Evolutionary conservation across 306 rosid species (phyloP).

Genomic region (Begonia peltatifolia): DNA sequence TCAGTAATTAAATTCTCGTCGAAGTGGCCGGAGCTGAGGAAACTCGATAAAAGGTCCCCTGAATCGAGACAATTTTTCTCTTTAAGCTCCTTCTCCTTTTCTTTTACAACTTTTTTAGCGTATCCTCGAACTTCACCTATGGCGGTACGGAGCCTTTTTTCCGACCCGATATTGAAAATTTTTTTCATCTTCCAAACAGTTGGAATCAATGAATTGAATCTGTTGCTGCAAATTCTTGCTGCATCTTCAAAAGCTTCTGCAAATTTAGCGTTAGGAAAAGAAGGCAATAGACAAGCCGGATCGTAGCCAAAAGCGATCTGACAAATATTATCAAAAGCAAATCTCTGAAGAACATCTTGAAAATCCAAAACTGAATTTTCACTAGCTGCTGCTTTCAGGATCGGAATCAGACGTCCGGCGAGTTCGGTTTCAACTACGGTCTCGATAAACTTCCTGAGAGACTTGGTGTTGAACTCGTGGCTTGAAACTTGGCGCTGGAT

Average conservation of each 20-base stretch:
- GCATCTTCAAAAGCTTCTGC: constrained; percentile 40
- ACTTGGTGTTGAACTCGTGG: constrained; percentile 39
- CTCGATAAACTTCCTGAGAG: constrained; percentile 35
- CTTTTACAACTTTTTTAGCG: constrained; percentile 17
- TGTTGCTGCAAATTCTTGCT: constrained; percentile 18
- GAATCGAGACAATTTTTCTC: constrained; percentile 18
- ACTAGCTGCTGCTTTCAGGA: constrained; percentile 13
- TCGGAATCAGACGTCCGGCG: constrained; percentile 33
- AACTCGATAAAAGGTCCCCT: constrained; percentile 31
- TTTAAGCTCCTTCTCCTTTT: constrained; percentile 30
- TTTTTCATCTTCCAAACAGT: constrained; percentile 28
- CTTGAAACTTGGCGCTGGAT: constrained; percentile 48
- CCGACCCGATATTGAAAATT: constrained; percentile 26
- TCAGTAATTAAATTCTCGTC: constrained; percentile 35
- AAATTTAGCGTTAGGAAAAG: constrained; percentile 30
- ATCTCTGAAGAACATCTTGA: constrained; percentile 58
- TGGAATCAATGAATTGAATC: constrained; percentile 12
- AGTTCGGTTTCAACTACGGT: constrained; percentile 46
- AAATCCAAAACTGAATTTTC: constrained; percentile 13
- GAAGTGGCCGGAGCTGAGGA: constrained; percentile 37
- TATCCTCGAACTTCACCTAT: constrained; percentile 28
- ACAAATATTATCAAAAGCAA: constrained; percentile 58
- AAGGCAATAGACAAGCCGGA: constrained; percentile 40
- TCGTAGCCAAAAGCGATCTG: constrained; percentile 54
- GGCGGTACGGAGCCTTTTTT: constrained; percentile 14